Evolutionary conservation across 2,329 filamentous ascomycete species (phyloP), one percentile per base, ranked within the genome.

Genomic region (Arthrobotrys conoides): DNA sequence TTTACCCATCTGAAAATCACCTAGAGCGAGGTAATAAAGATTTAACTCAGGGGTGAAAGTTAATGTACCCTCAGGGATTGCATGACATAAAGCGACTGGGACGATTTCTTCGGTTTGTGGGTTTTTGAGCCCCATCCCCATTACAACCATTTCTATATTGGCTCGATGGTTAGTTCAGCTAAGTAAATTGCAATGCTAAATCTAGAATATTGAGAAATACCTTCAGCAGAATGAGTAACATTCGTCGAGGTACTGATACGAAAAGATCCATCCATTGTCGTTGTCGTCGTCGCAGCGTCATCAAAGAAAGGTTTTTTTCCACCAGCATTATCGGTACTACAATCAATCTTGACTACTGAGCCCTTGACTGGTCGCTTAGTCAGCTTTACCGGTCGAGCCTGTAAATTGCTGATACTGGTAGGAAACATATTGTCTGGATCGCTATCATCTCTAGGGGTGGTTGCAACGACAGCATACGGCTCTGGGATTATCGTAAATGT

Each of bases 321-420:
- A 10, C 3, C 36, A 16, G 14, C 18, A 2, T 5, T 9, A 6
- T 71, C 55, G 3, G 20, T 14, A 2, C 18, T 30, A 44, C 66
- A 59, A 53, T 71, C 67, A 22, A 71, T 51, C 24, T 59, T 48
- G 16, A 71, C 67, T 22, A 71, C 67, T 14, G 67, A 71, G 2
- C 67, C 67, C 22, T 71, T 71, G 1, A 71, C 67, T 4, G 67
- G 67, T 20, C 67, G 67, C 67, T 71, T 71, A 1, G 67, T 71
- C 27, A 71, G 14, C 30, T 20, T 59, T 12, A 71, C 67, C 2
- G 44, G 67, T 18, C 67, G 41, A 20, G 67, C 44, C 3, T 71
- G n/a, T 16, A 71, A 20, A 41, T 70, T 38, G 9, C 46, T 36
- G n/a, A 64, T 20, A 14, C 4, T n/a, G 5, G 16, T 30, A 14